phyloP scores from a whole-genome alignment of 2,329 filamentous ascomycete species.

The Ophiosphaerella narmari region DNA sequence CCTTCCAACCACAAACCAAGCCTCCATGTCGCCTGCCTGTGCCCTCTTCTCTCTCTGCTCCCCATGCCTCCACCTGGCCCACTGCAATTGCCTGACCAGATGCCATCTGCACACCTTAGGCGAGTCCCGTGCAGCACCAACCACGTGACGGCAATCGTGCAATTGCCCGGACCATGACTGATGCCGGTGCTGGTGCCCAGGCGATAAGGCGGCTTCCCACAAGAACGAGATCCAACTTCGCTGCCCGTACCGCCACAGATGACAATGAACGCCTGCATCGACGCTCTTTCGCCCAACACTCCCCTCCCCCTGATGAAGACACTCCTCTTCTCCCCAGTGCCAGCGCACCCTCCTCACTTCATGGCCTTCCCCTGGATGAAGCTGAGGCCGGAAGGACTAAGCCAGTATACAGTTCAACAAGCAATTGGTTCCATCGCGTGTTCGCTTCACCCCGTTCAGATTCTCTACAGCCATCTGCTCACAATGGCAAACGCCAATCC shows the following conservation, averaged over 20 bases:
- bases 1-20: too few species aligned
- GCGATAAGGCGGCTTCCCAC: slow-evolving; percentile 35
- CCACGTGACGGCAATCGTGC: slow-evolving; percentile 15
- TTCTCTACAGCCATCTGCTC: slow-evolving; percentile 6
- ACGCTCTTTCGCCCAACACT: slow-evolving; percentile 38
- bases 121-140: slow-evolving; percentile 7
- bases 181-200: slow-evolving; percentile 19
- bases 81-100: neutral
- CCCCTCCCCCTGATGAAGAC: slow-evolving; percentile 39
- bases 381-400: slow-evolving; percentile 17
- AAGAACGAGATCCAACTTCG: slow-evolving; percentile 50
- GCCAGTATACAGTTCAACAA: slow-evolving; percentile 25
- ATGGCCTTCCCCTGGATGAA: slow-evolving; percentile 5
- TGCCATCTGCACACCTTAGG: neutral
- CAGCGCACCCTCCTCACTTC: slow-evolving; percentile 2
- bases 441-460: slow-evolving; percentile 17
- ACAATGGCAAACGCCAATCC: slow-evolving; percentile 28
- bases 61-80: slow-evolving; percentile 3
- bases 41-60: neutral
- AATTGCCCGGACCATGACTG: slow-evolving; percentile 30
- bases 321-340: slow-evolving; percentile 32
- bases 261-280: slow-evolving; percentile 51
- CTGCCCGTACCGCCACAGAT: slow-evolving; percentile 52
- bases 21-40: neutral
- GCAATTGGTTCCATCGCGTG: slow-evolving; percentile 31